Base-by-base conservation (phyloP, 306 rosid genomes). In the Oxytropis ochrocephala region DNA sequence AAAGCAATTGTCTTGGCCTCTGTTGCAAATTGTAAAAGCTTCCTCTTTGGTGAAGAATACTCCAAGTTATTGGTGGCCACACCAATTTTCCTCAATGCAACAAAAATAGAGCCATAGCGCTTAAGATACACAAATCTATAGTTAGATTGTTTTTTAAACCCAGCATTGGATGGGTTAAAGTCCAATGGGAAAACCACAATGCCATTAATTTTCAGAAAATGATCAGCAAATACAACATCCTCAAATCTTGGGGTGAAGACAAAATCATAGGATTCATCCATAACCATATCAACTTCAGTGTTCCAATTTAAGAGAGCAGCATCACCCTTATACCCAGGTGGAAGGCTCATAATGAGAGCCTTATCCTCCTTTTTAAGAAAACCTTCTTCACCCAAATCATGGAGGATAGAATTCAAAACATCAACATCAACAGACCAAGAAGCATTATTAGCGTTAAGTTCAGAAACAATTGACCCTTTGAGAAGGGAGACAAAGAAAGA, bases 331-430 rank as follows among this genome's bases (percentile, higher is more conserved):
- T 70, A 67, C 27, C 70, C 75, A 35, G 5, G 9, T 8, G 39
- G 33, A 52, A 83, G 67, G 75, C 63, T 78, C 74, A 90, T 66
- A 66, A 87, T 54, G 54, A 87, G 82, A 76, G 78, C 84, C 56
- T 77, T 83, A 16, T 80, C 84, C 7, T 76, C 84, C 32, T 74
- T 63, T 27, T 62, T 65, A 12, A 83, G 57, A 64, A 87, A 82
- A 8, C 83, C 87, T 50, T 90, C 84, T 11, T 66, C 82, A n/a
- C 81, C 76, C 82, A 87, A 78, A 75, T 84, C 91, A 69, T 65
- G 82, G 60, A 87, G 61, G 75, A 87, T 73, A 44, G 60, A 30
- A 70, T 72, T 74, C 84, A 90, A 70, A 60, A 65, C 70, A 55
- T 78, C 76, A 60, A 39, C 48, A 60, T 67, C 44, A 56, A 74